A percentile compares a stretch with the other conserved stretches of the same genome.
Evolutionary conservation across 768 basidiomycete genomes (phyloP).

Genomic region (Termitomyces sp.): DNA sequence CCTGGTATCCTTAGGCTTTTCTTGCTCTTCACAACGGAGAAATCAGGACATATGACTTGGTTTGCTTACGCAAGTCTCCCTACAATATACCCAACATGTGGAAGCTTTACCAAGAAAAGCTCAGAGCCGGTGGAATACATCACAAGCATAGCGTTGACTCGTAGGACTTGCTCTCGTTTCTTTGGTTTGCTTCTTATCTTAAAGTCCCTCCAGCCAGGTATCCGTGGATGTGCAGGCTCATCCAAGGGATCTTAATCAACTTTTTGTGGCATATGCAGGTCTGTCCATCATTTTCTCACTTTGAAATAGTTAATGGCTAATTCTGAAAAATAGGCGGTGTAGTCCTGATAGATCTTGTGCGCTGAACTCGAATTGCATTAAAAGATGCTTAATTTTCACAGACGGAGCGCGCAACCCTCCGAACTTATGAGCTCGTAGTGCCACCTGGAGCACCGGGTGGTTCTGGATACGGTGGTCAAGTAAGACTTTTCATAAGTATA

Average conservation of each 20-base stretch:
- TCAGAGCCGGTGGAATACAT: constrained; percentile 33
- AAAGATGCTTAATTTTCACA: constrained; percentile 14
- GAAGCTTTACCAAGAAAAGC: constrained; percentile 62
- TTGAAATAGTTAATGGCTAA: background rate
- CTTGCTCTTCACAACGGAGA: constrained; percentile 46
- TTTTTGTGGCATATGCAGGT: constrained; percentile 78
- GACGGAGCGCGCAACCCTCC: constrained; percentile 45
- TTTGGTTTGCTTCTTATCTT: background rate
- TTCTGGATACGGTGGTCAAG: constrained; percentile 50
- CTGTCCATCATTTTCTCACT: constrained; percentile 9
- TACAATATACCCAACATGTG: constrained; percentile 75
- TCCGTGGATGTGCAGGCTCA: constrained; percentile 61
- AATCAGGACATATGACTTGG: constrained; percentile 72
- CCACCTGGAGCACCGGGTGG: constrained; percentile 85
- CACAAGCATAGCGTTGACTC: constrained; percentile 24
- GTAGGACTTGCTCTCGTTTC: constrained; percentile 20
- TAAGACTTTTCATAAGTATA: constrained; percentile 22
- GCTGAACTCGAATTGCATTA: constrained; percentile 6
- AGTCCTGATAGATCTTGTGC: constrained; percentile 53
- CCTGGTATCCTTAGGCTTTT: constrained; percentile 33
- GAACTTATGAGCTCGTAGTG: constrained; percentile 64
- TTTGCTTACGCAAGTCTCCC: constrained; percentile 57
- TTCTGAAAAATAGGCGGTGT: constrained; percentile 44
- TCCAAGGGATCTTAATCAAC: constrained; percentile 65
- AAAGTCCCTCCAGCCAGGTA: constrained; percentile 29